Evolutionary conservation across 169 alveolate genomes (phyloP).

Genomic region (Condylostoma magnum): DNA sequence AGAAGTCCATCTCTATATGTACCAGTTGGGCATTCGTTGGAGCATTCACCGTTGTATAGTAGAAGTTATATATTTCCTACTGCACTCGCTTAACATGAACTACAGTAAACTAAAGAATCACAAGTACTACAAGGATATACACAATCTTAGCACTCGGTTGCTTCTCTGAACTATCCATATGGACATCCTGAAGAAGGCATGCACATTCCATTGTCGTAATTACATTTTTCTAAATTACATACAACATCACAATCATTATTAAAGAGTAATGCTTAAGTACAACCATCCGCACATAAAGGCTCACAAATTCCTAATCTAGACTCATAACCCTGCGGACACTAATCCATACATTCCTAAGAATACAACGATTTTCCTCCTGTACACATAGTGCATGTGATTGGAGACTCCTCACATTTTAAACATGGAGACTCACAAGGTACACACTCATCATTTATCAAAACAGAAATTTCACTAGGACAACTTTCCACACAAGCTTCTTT

Average conservation of each 20-base stretch:
- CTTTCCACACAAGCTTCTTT: slow-evolving; percentile 10
- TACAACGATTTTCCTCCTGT: background rate
- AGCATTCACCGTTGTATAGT: too few relatives aligned
- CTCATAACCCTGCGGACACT: slow-evolving; percentile 15
- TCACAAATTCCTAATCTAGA: slow-evolving; percentile 4
- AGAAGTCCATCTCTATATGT: too few relatives aligned
- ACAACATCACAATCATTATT: background rate
- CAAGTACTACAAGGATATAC: too few relatives aligned
- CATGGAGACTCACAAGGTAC: background rate
- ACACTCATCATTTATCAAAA: background rate
- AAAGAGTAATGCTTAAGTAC: background rate
- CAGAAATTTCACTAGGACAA: slow-evolving; percentile 16
- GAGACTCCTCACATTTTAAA: background rate
- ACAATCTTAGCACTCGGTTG: too few relatives aligned
- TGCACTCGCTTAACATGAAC: too few relatives aligned
- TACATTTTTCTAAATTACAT: background rate
- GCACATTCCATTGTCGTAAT: slow-evolving; percentile 4
- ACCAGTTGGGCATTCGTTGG: too few relatives aligned
- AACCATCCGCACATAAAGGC: slow-evolving; percentile 11
- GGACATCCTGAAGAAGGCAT: background rate
- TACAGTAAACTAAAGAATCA: too few relatives aligned
- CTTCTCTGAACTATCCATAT: too few relatives aligned
- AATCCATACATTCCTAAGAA: background rate
- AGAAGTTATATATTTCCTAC: too few relatives aligned
- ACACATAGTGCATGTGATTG: slow-evolving; percentile 1